Conservation (phyloP, 2,329 filamentous ascomycete species). For the Dactylellina parvicollis region DNA sequence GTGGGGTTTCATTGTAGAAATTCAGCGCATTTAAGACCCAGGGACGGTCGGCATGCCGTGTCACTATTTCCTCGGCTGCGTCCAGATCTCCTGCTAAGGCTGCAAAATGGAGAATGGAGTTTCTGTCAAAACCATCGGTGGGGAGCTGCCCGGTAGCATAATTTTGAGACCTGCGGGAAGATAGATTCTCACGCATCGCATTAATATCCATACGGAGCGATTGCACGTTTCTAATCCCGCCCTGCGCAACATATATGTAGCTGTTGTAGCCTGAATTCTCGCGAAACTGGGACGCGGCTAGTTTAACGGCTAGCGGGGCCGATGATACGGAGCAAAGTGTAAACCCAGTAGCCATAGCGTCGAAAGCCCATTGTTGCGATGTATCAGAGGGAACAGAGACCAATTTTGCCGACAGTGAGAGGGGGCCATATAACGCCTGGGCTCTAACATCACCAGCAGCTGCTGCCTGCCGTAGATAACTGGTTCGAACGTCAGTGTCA, state of each 20-base stretch:
- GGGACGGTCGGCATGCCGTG: background rate
- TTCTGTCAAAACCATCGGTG: slow-evolving; percentile 26
- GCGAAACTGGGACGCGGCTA: slow-evolving; percentile 40
- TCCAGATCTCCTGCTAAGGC: slow-evolving; percentile 30
- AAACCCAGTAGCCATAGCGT: slow-evolving; percentile 42
- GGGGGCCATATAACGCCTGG: slow-evolving; percentile 33
- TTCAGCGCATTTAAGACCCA: slow-evolving; percentile 36
- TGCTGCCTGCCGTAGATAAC: slow-evolving; percentile 39
- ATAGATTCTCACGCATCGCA: slow-evolving; percentile 16
- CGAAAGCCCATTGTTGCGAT: slow-evolving; percentile 39
- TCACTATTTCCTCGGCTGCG: background rate
- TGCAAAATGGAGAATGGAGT: slow-evolving; percentile 36
- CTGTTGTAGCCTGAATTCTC: slow-evolving; percentile 42
- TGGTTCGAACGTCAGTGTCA: background rate
- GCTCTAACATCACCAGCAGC: slow-evolving; percentile 36
- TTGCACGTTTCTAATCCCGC: slow-evolving; percentile 17
- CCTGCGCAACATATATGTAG: slow-evolving; percentile 13
- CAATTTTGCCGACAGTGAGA: background rate
- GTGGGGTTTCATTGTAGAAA: slow-evolving; percentile 22
- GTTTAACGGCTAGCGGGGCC: background rate
- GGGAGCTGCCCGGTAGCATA: slow-evolving; percentile 22
- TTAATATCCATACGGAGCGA: slow-evolving; percentile 33
- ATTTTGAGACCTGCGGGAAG: slow-evolving; percentile 2
- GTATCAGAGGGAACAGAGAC: slow-evolving; percentile 24
- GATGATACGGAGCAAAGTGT: background rate